Conservation (phyloP, 768 basidiomycete genomes). For the Tulasnella sp. region DNA sequence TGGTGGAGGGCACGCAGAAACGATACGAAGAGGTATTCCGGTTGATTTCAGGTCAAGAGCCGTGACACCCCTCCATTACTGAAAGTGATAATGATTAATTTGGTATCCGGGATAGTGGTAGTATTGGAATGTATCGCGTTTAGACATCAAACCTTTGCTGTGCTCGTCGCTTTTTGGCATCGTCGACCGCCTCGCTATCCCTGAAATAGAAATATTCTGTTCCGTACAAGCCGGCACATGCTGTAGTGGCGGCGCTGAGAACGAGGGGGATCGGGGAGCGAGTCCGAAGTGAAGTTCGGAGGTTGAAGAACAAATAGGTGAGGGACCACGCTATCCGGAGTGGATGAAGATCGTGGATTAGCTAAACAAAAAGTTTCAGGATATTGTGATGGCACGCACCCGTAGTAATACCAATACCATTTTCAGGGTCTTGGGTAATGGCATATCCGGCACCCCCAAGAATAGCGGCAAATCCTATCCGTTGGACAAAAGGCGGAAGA, state of each 20-base stretch:
- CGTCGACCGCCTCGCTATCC: neutral
- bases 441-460: conserved; percentile 38
- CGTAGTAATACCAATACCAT: conserved; percentile 36
- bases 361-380: neutral
- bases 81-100: neutral
- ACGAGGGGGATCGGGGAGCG: conserved; percentile 27
- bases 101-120: neutral
- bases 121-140: neutral
- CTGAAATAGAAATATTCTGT: conserved; percentile 15
- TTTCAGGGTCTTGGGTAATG: conserved; percentile 30
- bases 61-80: neutral
- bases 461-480: conserved; percentile 34
- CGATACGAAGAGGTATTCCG: conserved; percentile 62
- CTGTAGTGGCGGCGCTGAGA: conserved; percentile 24
- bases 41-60: neutral
- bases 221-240: conserved; percentile 20
- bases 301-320: conserved; percentile 34
- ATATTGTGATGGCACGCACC: conserved; percentile 18
- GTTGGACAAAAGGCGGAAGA: conserved; percentile 34
- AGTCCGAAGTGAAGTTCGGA: conserved; percentile 26
- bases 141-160: neutral
- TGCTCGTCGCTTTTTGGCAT: neutral
- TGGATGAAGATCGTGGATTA: neutral
- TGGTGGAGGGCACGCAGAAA: conserved; percentile 63
- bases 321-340: conserved; percentile 32